Evolutionary conservation across 805 yeast species (phyloP), one percentile per base, ranked within the genome.

Genomic region (Yamadazyma olivae): DNA sequence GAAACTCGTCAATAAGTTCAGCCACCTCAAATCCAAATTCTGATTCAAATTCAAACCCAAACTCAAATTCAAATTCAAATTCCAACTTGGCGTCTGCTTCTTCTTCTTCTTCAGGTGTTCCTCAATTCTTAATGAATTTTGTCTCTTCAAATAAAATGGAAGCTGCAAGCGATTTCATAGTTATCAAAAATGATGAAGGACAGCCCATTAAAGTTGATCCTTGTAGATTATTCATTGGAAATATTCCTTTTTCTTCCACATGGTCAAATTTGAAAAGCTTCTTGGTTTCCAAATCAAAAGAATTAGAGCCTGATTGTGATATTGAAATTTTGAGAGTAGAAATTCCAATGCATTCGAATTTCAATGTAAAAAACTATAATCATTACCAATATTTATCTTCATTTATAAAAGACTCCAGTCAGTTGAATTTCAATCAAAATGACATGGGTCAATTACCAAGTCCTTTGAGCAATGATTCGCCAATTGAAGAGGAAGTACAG

Each of bases 211-310:
- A 64, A 38, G 70, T 70, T 6, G 67, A 72, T 44, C 64, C 66
- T 3, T 57, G 61, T 14, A 49, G 79, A 15, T 44, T 77, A 13
- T 77, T 77, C 46, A 55, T 77, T 17, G 83, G 83, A 0, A 77
- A 77, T 49, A 65, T 77, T 17, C 81, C 82, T 2, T 77, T 69
- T 44, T 33, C 60, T 1, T 54, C 75, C 23, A 61, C 62, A 10
- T 61, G 70, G 65, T 42, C 59, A 1, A 47, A 56, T 4, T 49
- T 69, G 25, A 56, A 55, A 36, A 47, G 49, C 9, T 63, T 61
- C 34, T 41, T 63, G n/a, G 29, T 55, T 2, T 16, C 40, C 6
- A 50, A 39, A 24, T 46, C 58, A 24, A 39, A 51, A 15, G 59
- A 54, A 34, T 26, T 55, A 17, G 63, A 58, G 21, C 60, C 68